A percentile compares a stretch with the other conserved stretches of the same genome.
phyloP scores from a whole-genome alignment of 2,329 filamentous ascomycete species.

The Aspergillus tamarii region DNA sequence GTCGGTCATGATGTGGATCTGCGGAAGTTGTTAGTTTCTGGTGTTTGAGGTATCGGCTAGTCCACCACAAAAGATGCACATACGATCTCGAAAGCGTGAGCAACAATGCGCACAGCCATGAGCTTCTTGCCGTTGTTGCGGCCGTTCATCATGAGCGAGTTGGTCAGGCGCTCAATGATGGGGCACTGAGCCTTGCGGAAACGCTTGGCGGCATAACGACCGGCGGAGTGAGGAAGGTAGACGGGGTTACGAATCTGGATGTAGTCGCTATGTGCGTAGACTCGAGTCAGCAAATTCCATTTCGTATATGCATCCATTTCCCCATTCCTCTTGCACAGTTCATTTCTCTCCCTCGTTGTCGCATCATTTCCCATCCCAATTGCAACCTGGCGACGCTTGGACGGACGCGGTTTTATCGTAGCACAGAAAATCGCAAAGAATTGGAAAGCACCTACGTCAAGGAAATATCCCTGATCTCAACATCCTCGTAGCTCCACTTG shows the following conservation, averaged over 20 bases:
- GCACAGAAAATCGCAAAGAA: conserved; percentile 31
- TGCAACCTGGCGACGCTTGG: conserved; percentile 2
- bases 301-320: conserved; percentile 6
- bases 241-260: conserved; percentile 99
- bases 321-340: conserved; percentile 14
- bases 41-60: not conserved
- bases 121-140: conserved; percentile 99
- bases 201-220: conserved; percentile 98
- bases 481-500: conserved; percentile 98
- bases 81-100: conserved; percentile 99
- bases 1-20: conserved; percentile 99
- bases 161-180: conserved; percentile 99
- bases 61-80: conserved; percentile 48
- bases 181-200: conserved; percentile 99
- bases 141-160: conserved; percentile 99
- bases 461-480: conserved; percentile 99
- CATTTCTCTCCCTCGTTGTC: conserved; percentile 11
- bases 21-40: conserved; percentile 23
- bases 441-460: conserved; percentile 77
- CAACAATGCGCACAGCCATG: conserved; percentile 99
- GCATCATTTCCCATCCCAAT: conserved; percentile 15
- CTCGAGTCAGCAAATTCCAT: conserved; percentile 35
- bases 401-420: conserved; percentile 16
- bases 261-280: conserved; percentile 76
- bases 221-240: conserved; percentile 98